Evolutionary conservation across 805 yeast species (phyloP).

Genomic region (Soucietia sequanensis): DNA sequence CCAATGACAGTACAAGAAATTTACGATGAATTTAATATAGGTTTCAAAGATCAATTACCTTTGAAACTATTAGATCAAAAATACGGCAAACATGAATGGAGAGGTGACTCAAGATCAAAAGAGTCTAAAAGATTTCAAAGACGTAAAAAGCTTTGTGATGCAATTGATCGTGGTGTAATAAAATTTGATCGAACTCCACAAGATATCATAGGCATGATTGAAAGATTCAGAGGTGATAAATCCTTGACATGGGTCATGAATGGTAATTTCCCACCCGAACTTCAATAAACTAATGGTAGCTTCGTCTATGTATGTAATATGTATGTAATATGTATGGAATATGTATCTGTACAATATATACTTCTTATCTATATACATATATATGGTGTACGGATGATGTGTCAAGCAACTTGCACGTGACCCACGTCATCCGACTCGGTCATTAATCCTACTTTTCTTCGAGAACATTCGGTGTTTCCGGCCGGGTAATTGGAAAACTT

Average conservation of each 20-base stretch:
- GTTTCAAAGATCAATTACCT: conserved; percentile 44
- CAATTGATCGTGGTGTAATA: conserved; percentile 39
- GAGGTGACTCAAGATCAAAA: conserved; percentile 46
- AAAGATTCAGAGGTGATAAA: conserved; percentile 42
- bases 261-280: conserved; percentile 40
- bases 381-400: too few species aligned
- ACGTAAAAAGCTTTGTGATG: conserved; percentile 43
- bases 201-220: conserved; percentile 40
- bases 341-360: too few species aligned
- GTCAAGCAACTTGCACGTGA: too few species aligned
- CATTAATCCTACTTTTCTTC: too few species aligned
- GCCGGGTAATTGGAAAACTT: conserved; percentile 1
- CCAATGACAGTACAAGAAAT: conserved; percentile 45
- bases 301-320: too few species aligned
- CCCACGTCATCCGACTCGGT: too few species aligned
- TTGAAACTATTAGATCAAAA: conserved; percentile 41
- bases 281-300: too few species aligned
- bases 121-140: conserved; percentile 44
- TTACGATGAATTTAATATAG: conserved; percentile 44
- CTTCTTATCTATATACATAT: too few species aligned
- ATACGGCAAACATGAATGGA: conserved; percentile 45
- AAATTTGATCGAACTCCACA: conserved; percentile 41
- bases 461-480: too few species aligned
- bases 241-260: conserved; percentile 48
- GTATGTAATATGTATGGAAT: too few species aligned